Evolutionary conservation across 768 basidiomycete species (phyloP), one percentile per base, ranked within the genome.

Genomic region (Hebeloma cylindrosporum): DNA sequence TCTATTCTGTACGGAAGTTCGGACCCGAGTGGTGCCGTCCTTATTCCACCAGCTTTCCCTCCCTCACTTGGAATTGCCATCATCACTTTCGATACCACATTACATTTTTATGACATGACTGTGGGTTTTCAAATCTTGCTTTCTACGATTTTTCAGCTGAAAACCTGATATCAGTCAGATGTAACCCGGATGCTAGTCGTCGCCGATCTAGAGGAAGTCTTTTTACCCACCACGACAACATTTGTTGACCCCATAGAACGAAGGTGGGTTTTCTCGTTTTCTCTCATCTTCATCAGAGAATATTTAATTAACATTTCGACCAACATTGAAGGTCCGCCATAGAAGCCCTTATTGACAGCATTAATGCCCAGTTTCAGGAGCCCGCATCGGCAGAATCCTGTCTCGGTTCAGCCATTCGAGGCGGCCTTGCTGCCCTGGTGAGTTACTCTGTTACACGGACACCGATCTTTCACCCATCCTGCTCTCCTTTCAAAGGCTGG

Each of bases 141-240:
- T 36, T 36, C 29, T 28, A 26, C 52, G 40, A 36, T 38, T 36
- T 54, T 44, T 40, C 50, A 30, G 41, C 25, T 50, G 45, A 39
- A 52, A 49, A 45, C 40, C 61, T 64, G 53, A 62, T 51, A 38
- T 54, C 61, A 74, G 73, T 65, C 68, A 70, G 69, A 77, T 60
- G 68, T 73, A 54, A 73, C 80, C 1, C 73, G 74, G 26, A 85
- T 94, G 74, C 71, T 94, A 32, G 79, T 98, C 32, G 78, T 97
- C 7, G 70, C 88, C 1, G 96, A 98, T 60, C 66, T 98, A 27
- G 86, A 92, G n/a, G 96, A 99, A 43, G 82, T 93, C 14, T 98
- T 94, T 64, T 64, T 88, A 1, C 96, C 96, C 0, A 62, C 92
- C 17, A 67, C 73, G 4, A 86, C 84, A 2, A 70, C 94, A 29